These are phyloP conservation scores for Golovinomyces cichoracearum DNA, from an alignment of 2,329 filamentous ascomycete species.

Conservation along the genomic window DNA sequence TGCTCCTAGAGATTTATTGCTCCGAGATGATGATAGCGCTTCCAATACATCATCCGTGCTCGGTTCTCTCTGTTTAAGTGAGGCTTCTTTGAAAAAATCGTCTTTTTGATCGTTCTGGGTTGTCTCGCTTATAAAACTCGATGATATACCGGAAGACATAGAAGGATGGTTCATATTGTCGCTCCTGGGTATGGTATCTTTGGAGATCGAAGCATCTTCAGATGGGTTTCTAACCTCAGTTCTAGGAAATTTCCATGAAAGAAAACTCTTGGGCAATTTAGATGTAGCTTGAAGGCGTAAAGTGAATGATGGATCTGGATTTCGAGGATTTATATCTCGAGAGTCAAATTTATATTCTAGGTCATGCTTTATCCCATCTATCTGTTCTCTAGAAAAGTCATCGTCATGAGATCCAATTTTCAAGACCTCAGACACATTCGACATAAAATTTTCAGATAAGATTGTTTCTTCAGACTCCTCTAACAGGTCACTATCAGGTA, in stretches of 20 bases:
- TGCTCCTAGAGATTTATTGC: too few relatives aligned
- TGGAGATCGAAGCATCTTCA: not conserved
- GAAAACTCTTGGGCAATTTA: not conserved
- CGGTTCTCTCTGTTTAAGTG: too few relatives aligned
- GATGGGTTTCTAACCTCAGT: not conserved
- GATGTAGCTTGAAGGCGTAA: not conserved
- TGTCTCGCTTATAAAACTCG: not conserved
- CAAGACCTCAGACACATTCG: not conserved
- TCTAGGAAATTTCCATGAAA: slow-evolving; percentile 1
- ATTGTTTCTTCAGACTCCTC: not conserved
- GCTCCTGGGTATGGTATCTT: not conserved
- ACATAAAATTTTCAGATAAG: not conserved
- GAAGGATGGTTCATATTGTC: not conserved
- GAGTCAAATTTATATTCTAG: not conserved
- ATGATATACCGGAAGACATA: not conserved
- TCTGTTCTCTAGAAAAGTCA: not conserved
- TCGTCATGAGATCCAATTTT: not conserved
- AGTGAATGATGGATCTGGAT: not conserved
- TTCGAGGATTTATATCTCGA: not conserved
- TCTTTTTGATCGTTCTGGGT: too few relatives aligned
- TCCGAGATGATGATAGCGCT: too few relatives aligned
- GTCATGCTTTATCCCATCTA: not conserved
- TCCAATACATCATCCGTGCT: too few relatives aligned
- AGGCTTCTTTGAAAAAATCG: too few relatives aligned
- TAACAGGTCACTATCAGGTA: not conserved